Base-by-base conservation (phyloP, 805 yeast genomes). In the Spencermartinsiella europaea region DNA sequence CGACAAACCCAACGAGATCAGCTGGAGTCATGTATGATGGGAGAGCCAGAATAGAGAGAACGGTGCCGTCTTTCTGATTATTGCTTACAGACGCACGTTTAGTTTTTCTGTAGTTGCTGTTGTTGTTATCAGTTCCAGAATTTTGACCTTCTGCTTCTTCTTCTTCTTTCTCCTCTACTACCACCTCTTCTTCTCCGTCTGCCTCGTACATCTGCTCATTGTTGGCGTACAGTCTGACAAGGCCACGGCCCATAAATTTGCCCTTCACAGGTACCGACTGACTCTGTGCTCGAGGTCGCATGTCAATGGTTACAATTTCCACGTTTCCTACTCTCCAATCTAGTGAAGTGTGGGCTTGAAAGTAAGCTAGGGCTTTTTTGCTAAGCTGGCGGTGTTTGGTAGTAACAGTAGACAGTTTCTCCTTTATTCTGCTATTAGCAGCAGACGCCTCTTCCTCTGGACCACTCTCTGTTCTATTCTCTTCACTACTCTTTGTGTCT, bases 1-100 rank as follows among this genome's bases (percentile, higher is more conserved):
- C 95, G 8, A 90, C 76, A 60, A 83, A 89, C 3, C 91, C 95
- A 3, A 89, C 63, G 20, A 90, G 61, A 57, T 89, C 96, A 20
- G 88, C 83, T 0, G 91, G 85, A 0, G 95, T 81, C 63, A 89
- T 83, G 61, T 89, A 90, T 8, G 85, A 80, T 0, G 97, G 97
- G 0, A 89, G 81, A 0, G 95, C 89, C n/a, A 88, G 64, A 16
- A 88, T 84, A 1, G 91, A 80, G 3, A 86, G 77, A 67, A 84
- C 83, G 1, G 88, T 47, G 16, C 44, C 43, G 58, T 81, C 83
- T 0, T 34, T 34, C 64, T 22, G 57, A 49, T 20, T 44, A 43
- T 12, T 42, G 33, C 39, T 80, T 3, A 85, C 77, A 67, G 84
- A 81, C n/a, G n/a, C n/a, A n/a, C n/a, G n/a, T n/a, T n/a, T n/a